Conservation (phyloP, 176 grass and related monocot genomes). For the Carex kokanica region DNA sequence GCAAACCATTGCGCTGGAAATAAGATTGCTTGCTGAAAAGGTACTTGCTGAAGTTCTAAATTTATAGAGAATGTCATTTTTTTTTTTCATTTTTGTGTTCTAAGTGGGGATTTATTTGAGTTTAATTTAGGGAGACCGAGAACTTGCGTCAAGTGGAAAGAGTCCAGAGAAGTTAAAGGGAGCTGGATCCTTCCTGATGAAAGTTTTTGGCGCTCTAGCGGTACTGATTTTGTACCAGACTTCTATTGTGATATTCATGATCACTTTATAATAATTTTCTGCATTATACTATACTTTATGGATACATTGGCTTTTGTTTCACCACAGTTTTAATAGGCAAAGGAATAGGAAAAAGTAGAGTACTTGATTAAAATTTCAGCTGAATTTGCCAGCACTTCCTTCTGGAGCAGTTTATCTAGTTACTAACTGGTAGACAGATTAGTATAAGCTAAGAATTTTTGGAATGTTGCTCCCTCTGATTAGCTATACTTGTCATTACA, state of each 20-base stretch:
- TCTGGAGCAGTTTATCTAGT: background rate
- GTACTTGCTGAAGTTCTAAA: conserved; percentile 32
- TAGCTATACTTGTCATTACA: background rate
- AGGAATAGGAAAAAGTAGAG: background rate
- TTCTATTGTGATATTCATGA: background rate
- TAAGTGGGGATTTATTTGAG: conserved; percentile 19
- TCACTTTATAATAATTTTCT: background rate
- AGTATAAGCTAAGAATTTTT: background rate
- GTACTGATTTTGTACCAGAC: conserved; percentile 40
- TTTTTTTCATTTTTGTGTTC: background rate
- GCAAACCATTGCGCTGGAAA: conserved; percentile 76
- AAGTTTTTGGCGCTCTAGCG: conserved; percentile 71
- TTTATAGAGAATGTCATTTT: background rate
- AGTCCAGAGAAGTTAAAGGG: conserved; percentile 87
- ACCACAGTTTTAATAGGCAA: background rate
- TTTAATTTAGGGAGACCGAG: conserved; percentile 68
- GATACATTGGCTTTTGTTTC: background rate
- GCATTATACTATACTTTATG: background rate
- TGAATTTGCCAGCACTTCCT: background rate
- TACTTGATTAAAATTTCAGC: background rate
- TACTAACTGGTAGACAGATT: background rate
- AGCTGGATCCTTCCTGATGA: conserved; percentile 88
- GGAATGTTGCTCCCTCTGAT: background rate
- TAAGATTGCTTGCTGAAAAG: conserved; percentile 87
- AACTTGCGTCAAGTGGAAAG: conserved; percentile 64